Evolutionary conservation across 225 moss, liverwort and hornwort species (phyloP), one percentile per base, ranked within the genome.

Genomic region (Ulota crispa): DNA sequence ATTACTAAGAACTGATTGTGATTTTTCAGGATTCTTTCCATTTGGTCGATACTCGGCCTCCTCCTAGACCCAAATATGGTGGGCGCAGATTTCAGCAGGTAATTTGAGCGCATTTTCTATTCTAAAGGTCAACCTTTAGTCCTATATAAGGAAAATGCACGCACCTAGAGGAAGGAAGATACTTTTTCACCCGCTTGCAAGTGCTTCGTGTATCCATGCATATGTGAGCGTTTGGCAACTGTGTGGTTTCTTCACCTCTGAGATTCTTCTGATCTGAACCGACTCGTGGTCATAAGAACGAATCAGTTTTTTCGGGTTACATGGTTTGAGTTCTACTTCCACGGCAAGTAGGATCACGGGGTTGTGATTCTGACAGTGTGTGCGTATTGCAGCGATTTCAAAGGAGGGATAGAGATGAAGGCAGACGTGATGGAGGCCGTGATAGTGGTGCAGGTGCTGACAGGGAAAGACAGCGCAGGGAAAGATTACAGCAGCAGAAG

Each of bases 361-460:
- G 26, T 65, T 75, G 19, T 30, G 52, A 21, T 69, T 69, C 66
- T 69, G 8, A 64, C 75, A 6, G 3, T 43, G 20, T 67, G 52
- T 32, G 32, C 21, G 20, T 16, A 83, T 45, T 55, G 54, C 93
- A 98, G 98, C 91, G 98, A 42, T 99, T 99, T 39, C 98, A 95
- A 88, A 90, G 98, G 80, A 90, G 96, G 77, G 98, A 99, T 65
- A 93, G 98, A 70, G 98, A 99, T 65, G 98, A 99, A 78, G 95
- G 94, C 60, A 89, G 98, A 82, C 94, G 98, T 32, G 98, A 99
- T 83, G 98, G 95, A 43, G 96, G 98, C 61, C 92, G 98, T 52
- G 98, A 96, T 55, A 99, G 98, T 83, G 98, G 98, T 78, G 98
- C 98, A 62, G 98, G 98, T 85, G 96, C 98, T 79, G 98, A 99